Base-by-base conservation (phyloP, 2,329 filamentous ascomycete species). In the Alternaria triticina region DNA sequence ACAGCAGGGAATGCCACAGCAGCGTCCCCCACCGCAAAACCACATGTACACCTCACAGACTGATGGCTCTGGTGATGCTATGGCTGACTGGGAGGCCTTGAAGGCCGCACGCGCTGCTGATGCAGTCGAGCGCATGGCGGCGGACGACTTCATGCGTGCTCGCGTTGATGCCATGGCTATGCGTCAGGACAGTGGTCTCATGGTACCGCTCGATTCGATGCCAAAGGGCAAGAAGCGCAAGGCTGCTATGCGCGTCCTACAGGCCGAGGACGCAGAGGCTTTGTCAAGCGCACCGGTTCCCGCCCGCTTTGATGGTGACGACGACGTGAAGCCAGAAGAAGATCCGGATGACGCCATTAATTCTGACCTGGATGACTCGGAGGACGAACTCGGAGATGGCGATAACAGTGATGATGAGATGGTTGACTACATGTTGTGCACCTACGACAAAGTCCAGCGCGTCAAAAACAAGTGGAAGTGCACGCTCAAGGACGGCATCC, bases 381-480 rank as follows among this genome's bases (percentile, higher is more conserved):
- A 98, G 66, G 96, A 98, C 65, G 90, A 93, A 11, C 82, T 89
- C 55, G 69, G 92, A 28, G 93, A 96, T 23, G 92, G 95, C 23
- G 93, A 96, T 33, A 94, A 96, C 54, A 92, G 94, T 13, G 93
- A 96, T 64, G 94, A 97, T 46, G 88, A 90, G 36, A 88, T 91
- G 69, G 90, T 91, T 1, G 92, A 97, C 72, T 94, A 96, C 77
- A 98, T 99, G 92, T 89, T 99, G 44, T 99, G 96, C 84, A 97
- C 97, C 79, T 99, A 99, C 79, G 96, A 99, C 84, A 99, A 99
- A 84, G 96, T 99, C 10, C 95, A 98, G 82, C 88, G 96, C 51
- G 96, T 98, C 75, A 99, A 99, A 89, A 99, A 98, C 84, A 99
- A 78, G 75, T 83, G 91, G 91, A 99, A 99, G 91, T 99, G 96